Evolutionary conservation across 2,329 filamentous ascomycete species (phyloP).

Genomic region (Madurella mycetomatis): DNA sequence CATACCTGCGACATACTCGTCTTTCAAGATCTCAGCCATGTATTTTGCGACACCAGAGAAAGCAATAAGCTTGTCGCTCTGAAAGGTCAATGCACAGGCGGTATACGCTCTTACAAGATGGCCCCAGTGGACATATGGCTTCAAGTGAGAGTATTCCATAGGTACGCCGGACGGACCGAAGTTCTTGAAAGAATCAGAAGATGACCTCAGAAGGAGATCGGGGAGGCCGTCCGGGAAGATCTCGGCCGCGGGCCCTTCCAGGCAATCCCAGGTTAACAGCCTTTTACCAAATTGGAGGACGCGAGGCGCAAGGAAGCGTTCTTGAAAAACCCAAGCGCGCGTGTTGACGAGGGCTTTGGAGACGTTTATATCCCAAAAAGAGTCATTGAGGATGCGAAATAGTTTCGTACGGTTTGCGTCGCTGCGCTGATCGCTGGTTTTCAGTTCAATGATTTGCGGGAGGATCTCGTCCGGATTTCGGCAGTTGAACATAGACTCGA

Average conservation of each 20-base stretch:
- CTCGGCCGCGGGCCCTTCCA: slow-evolving; percentile 6
- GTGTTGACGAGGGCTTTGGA: slow-evolving; percentile 6
- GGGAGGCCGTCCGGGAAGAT: slow-evolving; percentile 2
- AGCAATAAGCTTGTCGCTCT: slow-evolving; percentile 10
- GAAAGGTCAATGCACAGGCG: slow-evolving; percentile 1
- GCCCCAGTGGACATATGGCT: neutral
- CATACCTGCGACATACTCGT: slow-evolving; percentile 7
- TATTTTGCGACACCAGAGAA: slow-evolving; percentile 3
- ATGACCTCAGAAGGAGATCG: neutral
- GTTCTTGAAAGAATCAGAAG: neutral
- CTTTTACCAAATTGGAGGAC: slow-evolving; percentile 10
- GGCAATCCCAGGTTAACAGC: slow-evolving; percentile 11
- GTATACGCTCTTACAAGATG: neutral
- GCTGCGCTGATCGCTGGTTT: neutral
- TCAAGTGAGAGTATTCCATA: neutral
- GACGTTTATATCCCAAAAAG: neutral
- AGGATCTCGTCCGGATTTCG: neutral
- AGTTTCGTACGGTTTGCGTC: neutral
- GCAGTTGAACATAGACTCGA: slow-evolving; percentile 2
- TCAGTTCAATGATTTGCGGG: neutral
- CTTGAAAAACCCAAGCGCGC: slow-evolving; percentile 8
- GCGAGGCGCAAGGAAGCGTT: slow-evolving; percentile 9
- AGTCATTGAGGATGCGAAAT: neutral
- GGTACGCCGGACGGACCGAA: neutral
- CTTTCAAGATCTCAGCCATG: neutral